These are phyloP conservation scores for Colletotrichum liaoningense DNA, from an alignment of 2,329 filamentous ascomycete genomes.

Conservation along the genomic window DNA sequence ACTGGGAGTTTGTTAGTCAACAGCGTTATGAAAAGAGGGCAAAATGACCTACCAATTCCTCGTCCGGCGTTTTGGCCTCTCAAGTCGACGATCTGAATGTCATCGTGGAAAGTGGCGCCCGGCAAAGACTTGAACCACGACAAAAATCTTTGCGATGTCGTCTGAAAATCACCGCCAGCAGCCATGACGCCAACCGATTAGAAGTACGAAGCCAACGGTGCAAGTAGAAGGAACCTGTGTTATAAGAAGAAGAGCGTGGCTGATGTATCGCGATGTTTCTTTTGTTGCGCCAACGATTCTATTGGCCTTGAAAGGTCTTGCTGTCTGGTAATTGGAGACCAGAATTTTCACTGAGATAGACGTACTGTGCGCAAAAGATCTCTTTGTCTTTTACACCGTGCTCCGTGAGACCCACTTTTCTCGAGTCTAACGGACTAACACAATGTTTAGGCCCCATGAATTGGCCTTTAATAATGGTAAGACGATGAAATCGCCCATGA, in stretches of 20 bases:
- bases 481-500: no score
- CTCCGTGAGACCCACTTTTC: neutral
- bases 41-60: slow-evolving; percentile 59
- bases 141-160: slow-evolving; percentile 58
- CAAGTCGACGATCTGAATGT: slow-evolving; percentile 65
- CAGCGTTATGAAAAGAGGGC: neutral
- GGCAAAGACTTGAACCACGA: slow-evolving; percentile 65
- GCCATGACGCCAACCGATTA: slow-evolving; percentile 39
- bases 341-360: neutral
- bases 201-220: no score
- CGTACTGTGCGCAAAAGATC: neutral
- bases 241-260: neutral
- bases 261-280: neutral
- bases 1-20: slow-evolving; percentile 59
- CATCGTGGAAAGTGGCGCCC: slow-evolving; percentile 64
- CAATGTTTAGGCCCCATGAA: neutral
- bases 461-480: no score
- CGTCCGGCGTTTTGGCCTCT: slow-evolving; percentile 62
- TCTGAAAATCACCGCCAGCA: slow-evolving; percentile 50
- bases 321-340: neutral
- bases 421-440: neutral
- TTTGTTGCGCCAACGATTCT: no score
- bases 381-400: neutral
- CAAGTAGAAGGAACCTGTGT: neutral
- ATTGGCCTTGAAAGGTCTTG: neutral